phyloP scores from a whole-genome alignment of 345 rosid species.

The Turritis glabra region DNA sequence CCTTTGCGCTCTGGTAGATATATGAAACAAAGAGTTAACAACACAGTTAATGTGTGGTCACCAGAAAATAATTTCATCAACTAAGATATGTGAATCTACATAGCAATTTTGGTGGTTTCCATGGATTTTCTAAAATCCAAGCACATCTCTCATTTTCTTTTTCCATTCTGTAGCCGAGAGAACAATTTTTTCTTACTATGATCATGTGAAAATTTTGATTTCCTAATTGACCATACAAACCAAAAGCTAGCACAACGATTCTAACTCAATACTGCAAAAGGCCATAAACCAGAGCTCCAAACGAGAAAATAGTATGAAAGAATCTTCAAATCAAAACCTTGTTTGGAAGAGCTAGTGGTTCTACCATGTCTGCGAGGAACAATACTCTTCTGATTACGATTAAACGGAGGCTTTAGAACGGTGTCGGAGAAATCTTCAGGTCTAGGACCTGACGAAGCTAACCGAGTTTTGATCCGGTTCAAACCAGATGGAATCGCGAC shows the following conservation, averaged over 20 bases:
- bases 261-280: neutral
- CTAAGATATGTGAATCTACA: neutral
- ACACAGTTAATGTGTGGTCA: conserved; percentile 1
- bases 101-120: neutral
- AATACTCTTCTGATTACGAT: conserved; percentile 44
- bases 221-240: neutral
- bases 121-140: neutral
- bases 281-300: neutral
- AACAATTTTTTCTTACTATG: neutral
- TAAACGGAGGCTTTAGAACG: conserved; percentile 47
- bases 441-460: conserved; percentile 42
- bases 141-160: neutral
- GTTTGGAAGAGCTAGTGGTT: conserved; percentile 37
- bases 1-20: conserved; percentile 49
- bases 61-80: neutral
- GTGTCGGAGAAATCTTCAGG: conserved; percentile 44
- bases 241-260: neutral
- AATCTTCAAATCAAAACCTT: conserved; percentile 38
- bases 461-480: conserved; percentile 76
- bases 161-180: neutral
- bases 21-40: conserved; percentile 3
- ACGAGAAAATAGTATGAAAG: neutral
- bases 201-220: neutral
- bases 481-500: conserved; percentile 69
- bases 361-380: conserved; percentile 42